These are phyloP conservation scores for Senna tora DNA, from an alignment of 306 rosid genomes.

Conservation along the genomic window DNA sequence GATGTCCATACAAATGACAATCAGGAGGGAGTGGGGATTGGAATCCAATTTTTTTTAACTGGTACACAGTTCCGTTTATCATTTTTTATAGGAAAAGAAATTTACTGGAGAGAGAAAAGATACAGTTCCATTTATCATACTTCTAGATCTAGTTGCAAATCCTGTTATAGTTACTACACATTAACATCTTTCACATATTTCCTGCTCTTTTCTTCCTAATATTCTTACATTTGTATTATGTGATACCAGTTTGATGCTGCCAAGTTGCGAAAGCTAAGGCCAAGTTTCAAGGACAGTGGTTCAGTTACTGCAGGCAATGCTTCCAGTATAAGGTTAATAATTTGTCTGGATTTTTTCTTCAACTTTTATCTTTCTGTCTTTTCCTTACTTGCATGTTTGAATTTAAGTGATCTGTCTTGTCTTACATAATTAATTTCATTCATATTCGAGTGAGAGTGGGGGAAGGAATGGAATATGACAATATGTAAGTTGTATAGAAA, in stretches of 20 bases:
- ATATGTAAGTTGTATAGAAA: not conserved
- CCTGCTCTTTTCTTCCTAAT: not conserved
- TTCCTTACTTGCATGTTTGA: too few species aligned
- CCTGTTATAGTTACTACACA: not conserved
- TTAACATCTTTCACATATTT: not conserved
- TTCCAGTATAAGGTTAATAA: conserved; percentile 88
- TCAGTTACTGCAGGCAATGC: conserved; percentile 99
- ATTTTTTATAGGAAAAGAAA: too few species aligned
- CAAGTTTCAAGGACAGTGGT: conserved; percentile 92
- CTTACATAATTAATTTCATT: too few species aligned
- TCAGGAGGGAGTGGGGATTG: conserved; percentile 8
- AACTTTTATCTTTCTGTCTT: not conserved
- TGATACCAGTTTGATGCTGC: conserved; percentile 83
- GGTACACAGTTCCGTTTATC: too few species aligned
- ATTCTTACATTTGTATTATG: conserved; percentile 33
- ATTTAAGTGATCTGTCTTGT: too few species aligned
- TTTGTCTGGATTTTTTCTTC: not conserved
- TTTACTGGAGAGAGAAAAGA: too few species aligned
- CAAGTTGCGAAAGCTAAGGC: conserved; percentile 94
- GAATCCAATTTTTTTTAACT: too few species aligned
- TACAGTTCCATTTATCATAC: conserved; percentile 5
- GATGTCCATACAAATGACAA: not conserved
- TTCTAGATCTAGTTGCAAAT: conserved; percentile 30
- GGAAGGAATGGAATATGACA: not conserved
- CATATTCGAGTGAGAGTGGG: conserved; percentile 10